A percentile compares a stretch with the other conserved stretches of the same genome.
Conservation (phyloP, 495 filamentous ascomycete species). For the Talaromyces ruber region DNA sequence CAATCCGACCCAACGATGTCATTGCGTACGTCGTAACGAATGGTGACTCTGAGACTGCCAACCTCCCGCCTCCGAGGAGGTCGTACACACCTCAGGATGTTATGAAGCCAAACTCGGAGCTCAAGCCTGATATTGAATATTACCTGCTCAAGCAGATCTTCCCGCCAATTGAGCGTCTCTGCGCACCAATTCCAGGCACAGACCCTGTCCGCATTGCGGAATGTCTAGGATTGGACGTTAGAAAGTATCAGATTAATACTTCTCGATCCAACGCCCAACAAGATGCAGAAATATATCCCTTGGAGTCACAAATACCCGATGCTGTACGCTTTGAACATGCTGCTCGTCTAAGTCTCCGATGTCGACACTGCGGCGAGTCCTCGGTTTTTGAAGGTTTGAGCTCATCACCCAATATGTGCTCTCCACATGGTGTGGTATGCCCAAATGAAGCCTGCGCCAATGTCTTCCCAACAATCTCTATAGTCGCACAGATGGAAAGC, state of each 20-base stretch:
- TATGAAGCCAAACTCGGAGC: constrained; percentile 57
- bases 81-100: constrained; percentile 84
- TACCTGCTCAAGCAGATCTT: constrained; percentile 98
- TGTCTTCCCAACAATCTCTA: constrained; percentile 56
- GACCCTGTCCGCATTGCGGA: constrained; percentile 82
- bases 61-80: constrained; percentile 70
- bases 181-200: constrained; percentile 88
- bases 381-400: constrained; percentile 69
- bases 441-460: constrained; percentile 50
- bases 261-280: constrained; percentile 46
- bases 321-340: constrained; percentile 70
- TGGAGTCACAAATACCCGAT: constrained; percentile 93
- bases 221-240: constrained; percentile 83
- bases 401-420: constrained; percentile 46
- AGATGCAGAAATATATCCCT: constrained; percentile 58
- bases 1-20: constrained; percentile 84
- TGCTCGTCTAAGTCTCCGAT: constrained; percentile 65
- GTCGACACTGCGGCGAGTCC: constrained; percentile 64
- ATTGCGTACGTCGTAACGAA: constrained; percentile 91
- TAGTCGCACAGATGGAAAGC: constrained; percentile 79
- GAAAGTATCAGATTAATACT: constrained; percentile 71
- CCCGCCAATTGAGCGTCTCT: constrained; percentile 95
- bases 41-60: constrained; percentile 55
- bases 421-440: constrained; percentile 68
- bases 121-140: constrained; percentile 87